Conservation (phyloP, 1,284 basidiomycete species). For the Tilletia indica region DNA sequence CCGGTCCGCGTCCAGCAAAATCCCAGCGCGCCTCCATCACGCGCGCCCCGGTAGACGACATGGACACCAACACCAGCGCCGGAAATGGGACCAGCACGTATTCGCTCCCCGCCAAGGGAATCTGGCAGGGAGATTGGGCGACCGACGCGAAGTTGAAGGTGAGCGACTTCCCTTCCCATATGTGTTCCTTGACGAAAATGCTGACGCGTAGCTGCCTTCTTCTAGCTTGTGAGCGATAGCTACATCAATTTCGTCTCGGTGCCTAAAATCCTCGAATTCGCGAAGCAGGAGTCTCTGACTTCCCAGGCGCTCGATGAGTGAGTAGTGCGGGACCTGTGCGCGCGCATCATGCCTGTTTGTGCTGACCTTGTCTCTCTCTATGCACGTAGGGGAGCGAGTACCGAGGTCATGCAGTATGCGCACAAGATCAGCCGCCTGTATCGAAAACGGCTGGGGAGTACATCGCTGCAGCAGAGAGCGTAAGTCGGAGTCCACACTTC, state of each 20-base stretch:
- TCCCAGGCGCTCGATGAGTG: slow-evolving; percentile 29
- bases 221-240: slow-evolving; percentile 29
- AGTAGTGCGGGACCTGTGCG: neutral
- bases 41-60: neutral
- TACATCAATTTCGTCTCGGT: slow-evolving; percentile 50
- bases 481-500: neutral
- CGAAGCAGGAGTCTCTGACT: neutral
- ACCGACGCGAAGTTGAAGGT: slow-evolving; percentile 21
- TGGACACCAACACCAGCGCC: neutral
- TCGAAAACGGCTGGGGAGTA: slow-evolving; percentile 41
- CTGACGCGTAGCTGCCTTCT: neutral
- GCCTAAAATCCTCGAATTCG: slow-evolving; percentile 31
- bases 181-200: neutral
- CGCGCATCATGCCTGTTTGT: too few species aligned
- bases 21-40: neutral
- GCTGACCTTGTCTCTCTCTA: neutral
- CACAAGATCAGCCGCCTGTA: slow-evolving; percentile 47
- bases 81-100: neutral
- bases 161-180: neutral
- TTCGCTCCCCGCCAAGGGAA: slow-evolving; percentile 2
- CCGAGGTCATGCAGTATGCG: slow-evolving; percentile 47
- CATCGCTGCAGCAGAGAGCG: slow-evolving; percentile 31
- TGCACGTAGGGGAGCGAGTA: slow-evolving; percentile 24
- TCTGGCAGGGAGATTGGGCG: slow-evolving; percentile 23
- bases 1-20: neutral